phyloP scores from a whole-genome alignment of 2,329 filamentous ascomycete species.

The Metarhizium humberi region DNA sequence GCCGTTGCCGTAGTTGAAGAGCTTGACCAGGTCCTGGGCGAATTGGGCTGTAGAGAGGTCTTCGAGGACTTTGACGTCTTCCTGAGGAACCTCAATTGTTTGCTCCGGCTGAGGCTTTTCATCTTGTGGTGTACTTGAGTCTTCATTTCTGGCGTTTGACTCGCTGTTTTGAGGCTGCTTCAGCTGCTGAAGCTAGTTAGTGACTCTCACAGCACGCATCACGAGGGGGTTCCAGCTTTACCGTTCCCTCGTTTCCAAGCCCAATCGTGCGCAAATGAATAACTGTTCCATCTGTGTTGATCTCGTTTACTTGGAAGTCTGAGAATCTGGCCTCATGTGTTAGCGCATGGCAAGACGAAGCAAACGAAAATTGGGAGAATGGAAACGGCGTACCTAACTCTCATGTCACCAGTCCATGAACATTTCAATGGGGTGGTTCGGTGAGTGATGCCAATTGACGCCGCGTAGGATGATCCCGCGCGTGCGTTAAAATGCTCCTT shows the following conservation, averaged over 20 bases:
- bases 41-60: conserved; percentile 29
- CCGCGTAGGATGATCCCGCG: conserved; percentile 22
- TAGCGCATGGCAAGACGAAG: background rate
- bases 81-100: conserved; percentile 18
- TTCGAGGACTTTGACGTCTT: conserved; percentile 26
- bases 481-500: conserved; percentile 20
- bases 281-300: conserved; percentile 64
- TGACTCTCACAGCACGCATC: background rate
- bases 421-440: conserved; percentile 26
- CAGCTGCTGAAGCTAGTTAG: conserved; percentile 2
- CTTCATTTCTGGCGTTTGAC: conserved; percentile 6
- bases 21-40: conserved; percentile 28
- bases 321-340: conserved; percentile 53
- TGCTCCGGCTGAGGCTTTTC: conserved; percentile 11
- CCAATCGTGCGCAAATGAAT: conserved; percentile 55
- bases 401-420: conserved; percentile 31
- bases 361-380: background rate
- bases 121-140: conserved; percentile 8
- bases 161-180: conserved; percentile 11
- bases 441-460: conserved; percentile 29
- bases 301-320: conserved; percentile 89
- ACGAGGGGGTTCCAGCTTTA: conserved; percentile 6
- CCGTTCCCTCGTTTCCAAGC: conserved; percentile 10
- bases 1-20: conserved; percentile 29
- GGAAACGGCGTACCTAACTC: conserved; percentile 21